Base-by-base conservation (phyloP, 2,329 filamentous ascomycete genomes). In the Huntiella omanensis region DNA sequence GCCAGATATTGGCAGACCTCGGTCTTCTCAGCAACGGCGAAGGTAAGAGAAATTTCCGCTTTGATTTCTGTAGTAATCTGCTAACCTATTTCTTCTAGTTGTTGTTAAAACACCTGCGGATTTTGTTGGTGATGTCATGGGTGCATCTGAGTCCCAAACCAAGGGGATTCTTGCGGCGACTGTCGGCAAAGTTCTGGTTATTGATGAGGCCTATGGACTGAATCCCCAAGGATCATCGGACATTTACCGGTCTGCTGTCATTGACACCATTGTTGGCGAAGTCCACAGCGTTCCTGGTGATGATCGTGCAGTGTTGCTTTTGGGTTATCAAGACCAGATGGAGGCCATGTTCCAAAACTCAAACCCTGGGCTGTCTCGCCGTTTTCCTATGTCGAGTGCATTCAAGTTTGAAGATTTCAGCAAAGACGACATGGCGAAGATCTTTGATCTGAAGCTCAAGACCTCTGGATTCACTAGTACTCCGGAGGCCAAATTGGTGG, bases 131-230 rank as follows among this genome's bases (percentile, higher is more conserved):
- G 60, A 58, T 6, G 64, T 56, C 0, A 50, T 88, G 0, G 83
- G 83, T 0, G 63, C 69, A 1, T 86, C 82, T 0, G 82, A 88
- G 56, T 64, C 68, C 2, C 73, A 76, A 33, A 87, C 82, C 0
- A 87, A 83, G 52, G 76, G 65, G 0, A 85, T 87, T 5, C 64
- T 88, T 0, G 73, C 71, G 0, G 62, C 75, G 0, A 75, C 78
- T 0, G 52, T 69, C 0, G 83, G 83, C 0, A 88, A 87, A 52
- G 80, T 87, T 0, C 67, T 88, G 0, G 72, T 88, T 11, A 85
- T 88, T 2, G 83, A 88, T 51, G 83, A 91, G 55, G 82, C 82
- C 0, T 87, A 88, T 52, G 74, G 75, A 33, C 64, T 88, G 0
- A 71, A 13, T 11, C 19, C 40, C 11, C 11, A 32, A 5, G 40